Evolutionary conservation across 2,329 filamentous ascomycete genomes (phyloP).

Genomic region (Arthrobotrys pseudoclavata): DNA sequence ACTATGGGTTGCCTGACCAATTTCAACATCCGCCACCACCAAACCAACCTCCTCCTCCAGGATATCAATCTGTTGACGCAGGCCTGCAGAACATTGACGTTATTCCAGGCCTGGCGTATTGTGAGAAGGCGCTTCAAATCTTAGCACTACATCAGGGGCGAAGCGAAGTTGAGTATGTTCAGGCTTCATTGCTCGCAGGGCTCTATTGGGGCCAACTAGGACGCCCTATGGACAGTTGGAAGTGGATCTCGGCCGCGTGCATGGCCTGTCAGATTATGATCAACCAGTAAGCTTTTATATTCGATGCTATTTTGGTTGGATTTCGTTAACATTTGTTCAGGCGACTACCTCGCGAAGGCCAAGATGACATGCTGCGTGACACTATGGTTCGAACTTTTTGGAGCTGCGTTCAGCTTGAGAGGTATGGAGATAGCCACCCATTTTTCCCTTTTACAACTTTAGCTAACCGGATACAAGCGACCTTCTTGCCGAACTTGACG

Average conservation of each 20-base stretch:
- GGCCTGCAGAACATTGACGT: slow-evolving; percentile 79
- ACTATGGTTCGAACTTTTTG: slow-evolving; percentile 84
- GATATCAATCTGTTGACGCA: slow-evolving; percentile 63
- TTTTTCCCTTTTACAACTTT: slow-evolving; percentile 36
- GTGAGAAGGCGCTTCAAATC: slow-evolving; percentile 86
- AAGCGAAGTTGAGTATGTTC: slow-evolving; percentile 84
- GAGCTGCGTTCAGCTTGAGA: slow-evolving; percentile 94
- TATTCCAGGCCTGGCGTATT: slow-evolving; percentile 91
- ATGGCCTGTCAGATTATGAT: slow-evolving; percentile 78
- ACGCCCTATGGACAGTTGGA: slow-evolving; percentile 86
- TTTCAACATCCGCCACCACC: slow-evolving; percentile 62
- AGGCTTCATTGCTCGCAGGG: slow-evolving; percentile 85
- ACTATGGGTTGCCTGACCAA: slow-evolving; percentile 39
- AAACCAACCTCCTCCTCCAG: slow-evolving; percentile 67
- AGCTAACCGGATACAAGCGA: slow-evolving; percentile 72
- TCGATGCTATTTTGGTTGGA: not conserved
- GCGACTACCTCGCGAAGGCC: slow-evolving; percentile 65
- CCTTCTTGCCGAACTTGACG: slow-evolving; percentile 85
- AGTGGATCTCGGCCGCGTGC: slow-evolving; percentile 75
- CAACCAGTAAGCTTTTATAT: slow-evolving; percentile 61
- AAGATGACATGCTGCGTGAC: slow-evolving; percentile 71
- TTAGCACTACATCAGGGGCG: slow-evolving; percentile 84
- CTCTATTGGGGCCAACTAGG: slow-evolving; percentile 91
- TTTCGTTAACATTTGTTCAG: slow-evolving; percentile 27
- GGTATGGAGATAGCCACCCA: slow-evolving; percentile 70